Base-by-base conservation (phyloP, 2,329 filamentous ascomycete species). In the Chrysoporthe puriensis region DNA sequence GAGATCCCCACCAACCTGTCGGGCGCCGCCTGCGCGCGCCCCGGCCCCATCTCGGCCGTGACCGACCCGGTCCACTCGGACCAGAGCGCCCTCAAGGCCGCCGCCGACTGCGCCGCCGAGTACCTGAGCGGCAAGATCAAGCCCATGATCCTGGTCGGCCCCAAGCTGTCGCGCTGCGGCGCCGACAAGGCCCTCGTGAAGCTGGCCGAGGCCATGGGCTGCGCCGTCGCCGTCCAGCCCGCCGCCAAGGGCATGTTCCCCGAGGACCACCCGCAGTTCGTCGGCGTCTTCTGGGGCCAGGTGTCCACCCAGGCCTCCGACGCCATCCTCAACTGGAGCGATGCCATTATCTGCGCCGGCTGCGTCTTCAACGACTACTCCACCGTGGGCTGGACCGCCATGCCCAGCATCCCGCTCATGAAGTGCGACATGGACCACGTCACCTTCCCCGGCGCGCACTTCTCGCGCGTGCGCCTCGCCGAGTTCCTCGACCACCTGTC, bases 161-260 rank as follows among this genome's bases (percentile, higher is more conserved):
- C 73, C 52, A 74, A 74, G 60, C 62, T 72, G 60, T 64, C 71
- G 1, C 69, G 69, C 34, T 72, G 71, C 54, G 69, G 52, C 14
- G 71, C 70, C 56, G 71, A 73, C 42, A 67, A 70, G 56, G 72
- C 70, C 52, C 72, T 74, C 36, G 1, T 74, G 62, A 65, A 70
- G 65, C 69, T 74, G 34, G 73, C 73, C 64, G 71, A 74, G 56
- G 72, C 73, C 42, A 73, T 74, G 71, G 73, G 73, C 13, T 74
- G 73, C 61, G 73, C 73, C 18, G 73, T 74, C 4, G 73, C 73
- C n/a, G 69, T 74, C 42, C 73, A 74, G 66, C 73, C 73, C n/a
- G 73, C 73, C 3, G 73, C 73, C 58, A 74, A 74, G 73, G 73
- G 73, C 68, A 74, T 74, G 73, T 74, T 74, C 67, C 73, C 73